Conservation (phyloP, 1,284 basidiomycete species). For the Coriolopsis trogii region DNA sequence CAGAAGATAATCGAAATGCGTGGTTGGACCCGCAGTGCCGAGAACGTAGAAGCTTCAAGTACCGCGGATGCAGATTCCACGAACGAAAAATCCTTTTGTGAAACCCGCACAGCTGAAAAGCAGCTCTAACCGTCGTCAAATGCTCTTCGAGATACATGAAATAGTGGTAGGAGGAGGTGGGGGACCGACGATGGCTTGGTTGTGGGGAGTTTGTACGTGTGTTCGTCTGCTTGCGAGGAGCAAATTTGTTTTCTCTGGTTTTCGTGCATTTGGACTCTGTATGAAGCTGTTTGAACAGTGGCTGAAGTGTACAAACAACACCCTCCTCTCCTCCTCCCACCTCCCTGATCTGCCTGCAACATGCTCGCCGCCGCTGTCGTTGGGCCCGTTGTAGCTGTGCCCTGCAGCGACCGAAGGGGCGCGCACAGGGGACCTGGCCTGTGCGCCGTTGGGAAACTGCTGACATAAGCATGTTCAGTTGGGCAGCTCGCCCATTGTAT, state of each 20-base stretch:
- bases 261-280: conserved; percentile 70
- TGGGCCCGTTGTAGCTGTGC: conserved; percentile 14
- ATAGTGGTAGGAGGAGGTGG: neutral
- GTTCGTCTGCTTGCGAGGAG: conserved; percentile 50
- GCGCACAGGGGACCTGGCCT: conserved; percentile 31
- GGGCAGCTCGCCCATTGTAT: conserved; percentile 22
- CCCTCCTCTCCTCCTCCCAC: conserved; percentile 14
- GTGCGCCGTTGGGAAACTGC: conserved; percentile 36
- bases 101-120: too few relatives aligned
- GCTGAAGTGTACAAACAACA: conserved; percentile 40
- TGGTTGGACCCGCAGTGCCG: too few relatives aligned
- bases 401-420: conserved; percentile 5
- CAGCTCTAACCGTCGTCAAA: neutral
- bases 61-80: too few relatives aligned
- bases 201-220: conserved; percentile 59
- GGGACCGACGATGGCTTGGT: conserved; percentile 25
- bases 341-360: conserved; percentile 21
- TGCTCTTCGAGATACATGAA: neutral
- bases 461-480: conserved; percentile 38
- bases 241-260: conserved; percentile 73
- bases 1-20: too few relatives aligned
- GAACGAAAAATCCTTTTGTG: too few relatives aligned
- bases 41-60: too few relatives aligned
- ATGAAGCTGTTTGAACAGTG: conserved; percentile 51
- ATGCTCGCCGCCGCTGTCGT: conserved; percentile 26